Evolutionary conservation across 1,139 yeast genomes (phyloP).

Genomic region (Blastobotrys petasosporus): DNA sequence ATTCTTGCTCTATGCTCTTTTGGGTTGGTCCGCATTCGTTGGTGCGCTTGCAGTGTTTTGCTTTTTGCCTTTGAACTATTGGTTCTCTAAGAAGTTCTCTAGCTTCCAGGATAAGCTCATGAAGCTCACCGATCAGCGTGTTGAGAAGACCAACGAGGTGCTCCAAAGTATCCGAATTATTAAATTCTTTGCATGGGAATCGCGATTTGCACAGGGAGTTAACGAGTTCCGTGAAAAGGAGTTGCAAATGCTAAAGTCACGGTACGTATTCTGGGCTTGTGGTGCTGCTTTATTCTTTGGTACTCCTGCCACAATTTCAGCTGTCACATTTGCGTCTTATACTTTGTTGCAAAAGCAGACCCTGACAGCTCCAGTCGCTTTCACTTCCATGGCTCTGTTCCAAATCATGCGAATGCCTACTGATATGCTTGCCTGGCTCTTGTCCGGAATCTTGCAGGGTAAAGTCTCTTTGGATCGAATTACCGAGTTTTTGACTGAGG

Average conservation of each 20-base stretch:
- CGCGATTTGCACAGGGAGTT: conserved; percentile 68
- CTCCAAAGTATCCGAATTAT: conserved; percentile 88
- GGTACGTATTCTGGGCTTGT: conserved; percentile 61
- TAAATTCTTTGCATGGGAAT: conserved; percentile 96
- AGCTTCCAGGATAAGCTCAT: conserved; percentile 63
- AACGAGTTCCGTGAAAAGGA: conserved; percentile 69
- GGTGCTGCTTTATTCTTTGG: conserved; percentile 67
- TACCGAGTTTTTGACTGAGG: conserved; percentile 67
- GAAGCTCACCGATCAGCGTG: conserved; percentile 78
- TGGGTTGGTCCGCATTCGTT: conserved; percentile 85
- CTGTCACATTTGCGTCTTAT: conserved; percentile 72
- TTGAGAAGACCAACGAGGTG: conserved; percentile 86
- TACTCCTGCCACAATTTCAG: conserved; percentile 75
- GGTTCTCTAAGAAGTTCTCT: conserved; percentile 57
- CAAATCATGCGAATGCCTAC: conserved; percentile 77
- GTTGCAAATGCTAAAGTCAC: conserved; percentile 48
- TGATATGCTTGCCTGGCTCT: conserved; percentile 83
- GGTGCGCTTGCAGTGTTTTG: conserved; percentile 66
- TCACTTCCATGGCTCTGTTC: conserved; percentile 82
- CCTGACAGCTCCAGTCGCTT: conserved; percentile 86
- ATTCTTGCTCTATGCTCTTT: conserved; percentile 54
- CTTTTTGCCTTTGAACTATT: conserved; percentile 69
- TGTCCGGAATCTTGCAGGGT: conserved; percentile 74
- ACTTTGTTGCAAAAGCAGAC: conserved; percentile 60
- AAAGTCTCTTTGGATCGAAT: conserved; percentile 88